phyloP scores from a whole-genome alignment of 257 asterid species.

The Fraxinus quadrangulata region DNA sequence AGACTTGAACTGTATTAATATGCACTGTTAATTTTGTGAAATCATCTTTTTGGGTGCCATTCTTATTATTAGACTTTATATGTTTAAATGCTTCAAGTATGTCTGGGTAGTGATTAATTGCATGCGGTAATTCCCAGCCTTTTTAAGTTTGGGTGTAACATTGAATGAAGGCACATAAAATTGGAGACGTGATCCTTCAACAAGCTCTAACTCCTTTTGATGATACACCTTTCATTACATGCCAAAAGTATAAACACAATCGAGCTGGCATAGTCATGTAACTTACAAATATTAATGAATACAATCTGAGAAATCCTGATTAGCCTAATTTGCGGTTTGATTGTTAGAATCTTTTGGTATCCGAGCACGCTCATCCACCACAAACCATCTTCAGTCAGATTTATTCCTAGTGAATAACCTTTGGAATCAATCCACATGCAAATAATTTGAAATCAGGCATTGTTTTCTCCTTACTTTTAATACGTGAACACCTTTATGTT shows the following conservation, averaged over 20 bases:
- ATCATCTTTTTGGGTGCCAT: neutral
- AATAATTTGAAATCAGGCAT: neutral
- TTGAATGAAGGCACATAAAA: slow-evolving; percentile 5
- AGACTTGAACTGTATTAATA: neutral
- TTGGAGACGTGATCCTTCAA: neutral
- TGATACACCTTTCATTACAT: neutral
- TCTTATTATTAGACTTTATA: neutral
- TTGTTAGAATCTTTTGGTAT: neutral
- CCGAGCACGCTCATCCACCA: neutral
- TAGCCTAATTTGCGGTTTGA: neutral
- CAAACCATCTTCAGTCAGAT: neutral
- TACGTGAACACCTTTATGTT: neutral
- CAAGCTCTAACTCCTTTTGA: neutral
- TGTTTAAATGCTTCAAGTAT: neutral
- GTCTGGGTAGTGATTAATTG: neutral
- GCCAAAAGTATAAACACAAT: neutral
- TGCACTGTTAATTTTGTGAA: neutral
- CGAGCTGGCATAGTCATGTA: neutral
- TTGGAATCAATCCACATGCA: neutral
- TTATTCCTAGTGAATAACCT: neutral
- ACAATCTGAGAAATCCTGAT: neutral
- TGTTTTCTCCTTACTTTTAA: neutral
- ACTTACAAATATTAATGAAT: neutral
- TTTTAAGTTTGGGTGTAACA: neutral
- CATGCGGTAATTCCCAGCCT: neutral